Percentiles rank a stretch among this genome's conserved stretches.
Conservation (phyloP, 2,329 filamentous ascomycete genomes). For the Beauveria pseudobassiana region DNA sequence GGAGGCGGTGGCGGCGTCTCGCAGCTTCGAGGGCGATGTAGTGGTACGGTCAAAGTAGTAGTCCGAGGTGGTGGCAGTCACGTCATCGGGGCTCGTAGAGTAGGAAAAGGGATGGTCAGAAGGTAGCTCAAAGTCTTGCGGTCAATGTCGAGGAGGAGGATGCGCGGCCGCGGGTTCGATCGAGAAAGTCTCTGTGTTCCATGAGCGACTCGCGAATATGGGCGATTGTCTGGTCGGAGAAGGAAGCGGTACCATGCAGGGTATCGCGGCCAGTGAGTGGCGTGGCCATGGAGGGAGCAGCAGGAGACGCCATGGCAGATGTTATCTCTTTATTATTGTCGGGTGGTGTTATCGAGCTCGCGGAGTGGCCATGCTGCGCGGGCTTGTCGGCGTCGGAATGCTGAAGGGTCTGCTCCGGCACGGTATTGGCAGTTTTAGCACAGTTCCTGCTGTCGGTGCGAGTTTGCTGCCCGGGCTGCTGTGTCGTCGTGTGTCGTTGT, state of each 20-base stretch:
- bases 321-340: constrained; percentile 18
- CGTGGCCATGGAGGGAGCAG: constrained; percentile 16
- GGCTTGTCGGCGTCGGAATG: neutral
- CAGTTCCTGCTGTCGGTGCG: neutral
- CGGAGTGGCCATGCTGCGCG: neutral
- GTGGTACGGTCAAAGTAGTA: constrained; percentile 14
- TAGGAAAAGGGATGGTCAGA: constrained; percentile 12
- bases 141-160: constrained; percentile 30
- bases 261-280: constrained; percentile 21
- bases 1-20: neutral
- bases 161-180: constrained; percentile 21
- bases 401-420: neutral
- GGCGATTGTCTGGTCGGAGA: constrained; percentile 23
- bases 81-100: constrained; percentile 21
- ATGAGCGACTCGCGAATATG: constrained; percentile 30
- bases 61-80: constrained; percentile 17
- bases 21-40: constrained; percentile 9
- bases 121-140: constrained; percentile 17
- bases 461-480: neutral
- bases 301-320: constrained; percentile 16
- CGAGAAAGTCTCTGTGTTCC: constrained; percentile 27
- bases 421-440: neutral
- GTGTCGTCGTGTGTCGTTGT: neutral
- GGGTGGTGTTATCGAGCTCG: neutral
- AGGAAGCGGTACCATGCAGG: constrained; percentile 25